Evolutionary conservation across 192 early-diverging fungal genomes (phyloP).

Genomic region (Backusella tarrabulga): DNA sequence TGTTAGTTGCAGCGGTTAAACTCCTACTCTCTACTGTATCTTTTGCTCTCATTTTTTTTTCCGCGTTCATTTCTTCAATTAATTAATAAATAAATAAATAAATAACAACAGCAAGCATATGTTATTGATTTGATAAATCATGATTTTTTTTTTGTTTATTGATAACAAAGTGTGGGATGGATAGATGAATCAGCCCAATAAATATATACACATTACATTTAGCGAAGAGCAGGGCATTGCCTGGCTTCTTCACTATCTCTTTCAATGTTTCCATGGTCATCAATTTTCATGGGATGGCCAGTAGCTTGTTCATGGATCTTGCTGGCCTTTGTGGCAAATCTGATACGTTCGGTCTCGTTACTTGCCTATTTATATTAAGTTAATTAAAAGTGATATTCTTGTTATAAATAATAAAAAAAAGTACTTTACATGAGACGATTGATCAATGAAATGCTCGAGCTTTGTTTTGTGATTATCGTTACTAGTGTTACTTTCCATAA

Average conservation of each 20-base stretch:
- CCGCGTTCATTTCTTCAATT: neutral
- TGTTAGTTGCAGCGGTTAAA: slow-evolving; percentile 83
- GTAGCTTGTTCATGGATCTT: slow-evolving; percentile 9
- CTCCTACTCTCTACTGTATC: neutral
- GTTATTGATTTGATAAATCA: neutral
- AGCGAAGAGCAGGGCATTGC: neutral
- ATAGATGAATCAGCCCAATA: neutral
- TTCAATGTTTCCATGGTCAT: slow-evolving; percentile 4
- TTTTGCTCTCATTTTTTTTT: neutral
- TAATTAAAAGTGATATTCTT: neutral
- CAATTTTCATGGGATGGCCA: slow-evolving; percentile 14
- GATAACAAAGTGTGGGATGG: too few relatives aligned
- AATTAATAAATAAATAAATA: slow-evolving; percentile 1
- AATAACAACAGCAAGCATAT: neutral
- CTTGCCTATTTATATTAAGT: neutral
- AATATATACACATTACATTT: neutral
- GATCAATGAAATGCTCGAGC: neutral
- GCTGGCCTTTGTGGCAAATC: neutral
- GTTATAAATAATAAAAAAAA: neutral
- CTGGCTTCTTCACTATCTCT: neutral
- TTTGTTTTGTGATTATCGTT: neutral
- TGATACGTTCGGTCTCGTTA: neutral
- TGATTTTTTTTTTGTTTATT: neutral
- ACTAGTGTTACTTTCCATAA: neutral
- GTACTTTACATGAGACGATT: neutral